Base-by-base conservation (phyloP, 352 stramenopile species). In the Pelagophyceae sp. region DNA sequence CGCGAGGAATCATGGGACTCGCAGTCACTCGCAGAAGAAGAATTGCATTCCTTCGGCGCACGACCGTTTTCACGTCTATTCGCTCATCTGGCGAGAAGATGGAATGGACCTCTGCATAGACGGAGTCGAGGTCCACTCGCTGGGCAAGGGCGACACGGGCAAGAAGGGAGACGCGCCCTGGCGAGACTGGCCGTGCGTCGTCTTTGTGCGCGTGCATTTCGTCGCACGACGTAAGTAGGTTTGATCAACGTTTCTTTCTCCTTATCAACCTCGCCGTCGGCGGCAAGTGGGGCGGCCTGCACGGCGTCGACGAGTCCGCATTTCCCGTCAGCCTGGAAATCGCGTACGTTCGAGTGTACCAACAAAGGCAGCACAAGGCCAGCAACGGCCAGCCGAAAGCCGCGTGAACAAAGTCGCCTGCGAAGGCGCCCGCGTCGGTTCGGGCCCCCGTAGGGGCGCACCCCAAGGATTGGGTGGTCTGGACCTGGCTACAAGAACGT, bases 261-360 rank as follows among this genome's bases (percentile, higher is more conserved):
- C 81, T 85, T 51, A 38, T 85, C 29, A 85, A 85, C 61, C 35
- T 85, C 23, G 82, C 82, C n/a, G 78, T 83, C 25, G 82, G 82
- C 37, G 82, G 82, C 65, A 80, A 77, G 35, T 86, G 82, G 82
- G 80, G 79, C 20, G 82, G 80, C 65, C 72, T 79, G 80, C 78
- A 80, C 6, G 80, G 79, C 35, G 76, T 63, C 65, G 60, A 82
- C 70, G 80, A 79, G 20, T 80, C 76, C 58, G 38, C 76, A 20
- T 83, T 86, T 72, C 80, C 80, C 40, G 67, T 80, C 51, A 63
- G 1, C 38, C 71, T 86, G 40, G 77, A 82, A 65, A 75, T 86
- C 29, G 82, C 83, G 40, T 82, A 86, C 54, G 77, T 86, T 38
- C 78, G 82, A 31, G 82, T 86, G 58, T 85, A 83, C 76, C 67